A percentile compares a stretch with the other conserved stretches of the same genome.
phyloP scores from a whole-genome alignment of 2,329 filamentous ascomycete genomes.

The Venturia oleaginea region DNA sequence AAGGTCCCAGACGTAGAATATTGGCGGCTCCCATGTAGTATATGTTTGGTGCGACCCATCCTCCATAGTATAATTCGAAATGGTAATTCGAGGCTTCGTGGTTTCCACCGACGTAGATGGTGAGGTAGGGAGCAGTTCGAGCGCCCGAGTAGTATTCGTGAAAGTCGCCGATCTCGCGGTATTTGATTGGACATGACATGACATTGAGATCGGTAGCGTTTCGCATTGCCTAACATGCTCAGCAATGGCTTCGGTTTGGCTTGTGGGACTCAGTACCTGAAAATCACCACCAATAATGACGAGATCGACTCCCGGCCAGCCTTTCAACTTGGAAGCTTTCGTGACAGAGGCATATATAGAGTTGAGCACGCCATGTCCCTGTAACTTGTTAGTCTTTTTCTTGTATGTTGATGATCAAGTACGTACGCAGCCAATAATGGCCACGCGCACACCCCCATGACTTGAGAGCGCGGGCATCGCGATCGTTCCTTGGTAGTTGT shows the following conservation, averaged over 20 bases:
- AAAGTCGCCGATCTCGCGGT: conserved; percentile 82
- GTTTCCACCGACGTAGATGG: conserved; percentile 88
- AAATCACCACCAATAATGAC: conserved; percentile 96
- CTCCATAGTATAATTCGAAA: conserved; percentile 90
- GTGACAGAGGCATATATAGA: conserved; percentile 79
- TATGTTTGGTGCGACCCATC: conserved; percentile 94
- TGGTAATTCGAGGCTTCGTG: conserved; percentile 89
- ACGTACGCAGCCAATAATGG: conserved; percentile 77
- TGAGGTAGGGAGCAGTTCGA: conserved; percentile 73
- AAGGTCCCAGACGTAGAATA: conserved; percentile 69
- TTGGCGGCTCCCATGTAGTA: conserved; percentile 95
- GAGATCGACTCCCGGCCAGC: conserved; percentile 76
- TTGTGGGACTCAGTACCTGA: conserved; percentile 46
- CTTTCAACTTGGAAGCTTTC: conserved; percentile 57
- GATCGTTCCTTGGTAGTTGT: neutral
- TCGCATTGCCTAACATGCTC: conserved; percentile 58
- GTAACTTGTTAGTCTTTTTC: conserved; percentile 18
- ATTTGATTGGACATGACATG: conserved; percentile 85
- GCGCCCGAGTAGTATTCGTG: conserved; percentile 84
- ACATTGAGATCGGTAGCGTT: conserved; percentile 80
- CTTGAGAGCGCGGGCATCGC: conserved; percentile 1
- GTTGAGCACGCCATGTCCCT: conserved; percentile 88
- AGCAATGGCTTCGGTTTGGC: conserved; percentile 12
- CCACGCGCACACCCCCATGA: conserved; percentile 36
- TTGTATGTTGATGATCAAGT: neutral